A percentile compares a stretch with the other conserved stretches of the same genome.
Conservation (phyloP, 345 rosid genomes). For the Salix caprea region DNA sequence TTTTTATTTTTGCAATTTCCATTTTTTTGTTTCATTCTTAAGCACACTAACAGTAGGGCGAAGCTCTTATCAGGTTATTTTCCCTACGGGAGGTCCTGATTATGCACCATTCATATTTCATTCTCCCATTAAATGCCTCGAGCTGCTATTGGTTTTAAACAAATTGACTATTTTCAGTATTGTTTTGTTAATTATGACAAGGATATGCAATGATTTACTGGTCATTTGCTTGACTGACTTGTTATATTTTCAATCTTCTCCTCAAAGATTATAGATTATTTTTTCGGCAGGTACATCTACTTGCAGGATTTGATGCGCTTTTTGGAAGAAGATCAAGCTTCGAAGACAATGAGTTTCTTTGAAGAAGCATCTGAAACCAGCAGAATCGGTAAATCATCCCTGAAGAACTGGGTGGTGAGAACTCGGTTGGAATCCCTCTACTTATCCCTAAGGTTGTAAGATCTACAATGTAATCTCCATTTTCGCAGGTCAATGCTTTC, state of each 20-base stretch:
- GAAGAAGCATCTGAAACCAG: slow-evolving; percentile 67
- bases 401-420: slow-evolving; percentile 92
- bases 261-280: not conserved
- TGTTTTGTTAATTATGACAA: too few relatives aligned
- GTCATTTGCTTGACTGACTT: too few relatives aligned
- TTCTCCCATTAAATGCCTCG: too few relatives aligned
- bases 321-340: slow-evolving; percentile 61
- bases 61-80: too few relatives aligned
- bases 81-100: too few relatives aligned
- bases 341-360: slow-evolving; percentile 58
- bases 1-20: not conserved
- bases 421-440: not conserved
- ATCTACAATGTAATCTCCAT: not conserved
- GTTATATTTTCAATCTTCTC: not conserved
- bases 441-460: not conserved
- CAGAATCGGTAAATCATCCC: slow-evolving; percentile 58
- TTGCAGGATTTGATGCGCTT: slow-evolving; percentile 67
- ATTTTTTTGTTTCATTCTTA: too few relatives aligned
- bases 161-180: too few relatives aligned
- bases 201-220: too few relatives aligned
- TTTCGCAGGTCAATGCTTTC: slow-evolving; percentile 66
- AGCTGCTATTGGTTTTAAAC: too few relatives aligned
- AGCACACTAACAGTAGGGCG: too few relatives aligned
- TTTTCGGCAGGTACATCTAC: slow-evolving; percentile 52
- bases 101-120: too few relatives aligned